Conservation (phyloP, 2,329 filamentous ascomycete genomes). For the Aspergillus tanneri region DNA sequence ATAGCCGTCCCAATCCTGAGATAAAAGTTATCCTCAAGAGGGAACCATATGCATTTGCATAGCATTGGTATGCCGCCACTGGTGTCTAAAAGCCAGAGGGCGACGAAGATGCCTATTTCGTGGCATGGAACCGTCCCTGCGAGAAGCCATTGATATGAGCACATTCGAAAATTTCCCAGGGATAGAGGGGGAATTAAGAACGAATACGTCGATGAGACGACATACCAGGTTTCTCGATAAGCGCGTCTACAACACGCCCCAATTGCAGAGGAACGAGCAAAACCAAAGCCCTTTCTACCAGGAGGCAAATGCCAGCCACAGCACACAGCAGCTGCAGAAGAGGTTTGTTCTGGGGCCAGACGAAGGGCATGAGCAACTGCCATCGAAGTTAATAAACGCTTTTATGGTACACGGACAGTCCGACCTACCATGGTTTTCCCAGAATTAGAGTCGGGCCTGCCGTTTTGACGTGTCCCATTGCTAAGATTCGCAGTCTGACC, state of each 20-base stretch:
- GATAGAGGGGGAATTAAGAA: no score
- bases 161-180: background rate
- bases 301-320: slow-evolving; percentile 65
- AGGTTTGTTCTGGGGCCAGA: slow-evolving; percentile 70
- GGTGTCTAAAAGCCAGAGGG: slow-evolving; percentile 51
- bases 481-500: background rate
- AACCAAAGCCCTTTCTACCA: slow-evolving; percentile 48
- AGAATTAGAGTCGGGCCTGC: background rate
- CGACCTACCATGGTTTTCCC: background rate
- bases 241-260: background rate
- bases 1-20: slow-evolving; percentile 59
- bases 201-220: no score
- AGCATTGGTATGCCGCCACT: slow-evolving; percentile 53
- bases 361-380: slow-evolving; percentile 71
- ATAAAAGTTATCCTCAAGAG: slow-evolving; percentile 59
- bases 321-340: slow-evolving; percentile 66
- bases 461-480: background rate
- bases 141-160: background rate
- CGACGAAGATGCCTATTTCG: slow-evolving; percentile 53
- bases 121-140: slow-evolving; percentile 49
- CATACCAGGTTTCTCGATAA: background rate
- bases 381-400: slow-evolving; percentile 7
- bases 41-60: slow-evolving; percentile 53
- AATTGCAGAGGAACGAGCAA: background rate
- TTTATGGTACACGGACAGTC: background rate